Percentiles rank a stretch among this genome's conserved stretches.
Conservation (phyloP, 2,329 filamentous ascomycete species). For the Trichoderma guizhouense region DNA sequence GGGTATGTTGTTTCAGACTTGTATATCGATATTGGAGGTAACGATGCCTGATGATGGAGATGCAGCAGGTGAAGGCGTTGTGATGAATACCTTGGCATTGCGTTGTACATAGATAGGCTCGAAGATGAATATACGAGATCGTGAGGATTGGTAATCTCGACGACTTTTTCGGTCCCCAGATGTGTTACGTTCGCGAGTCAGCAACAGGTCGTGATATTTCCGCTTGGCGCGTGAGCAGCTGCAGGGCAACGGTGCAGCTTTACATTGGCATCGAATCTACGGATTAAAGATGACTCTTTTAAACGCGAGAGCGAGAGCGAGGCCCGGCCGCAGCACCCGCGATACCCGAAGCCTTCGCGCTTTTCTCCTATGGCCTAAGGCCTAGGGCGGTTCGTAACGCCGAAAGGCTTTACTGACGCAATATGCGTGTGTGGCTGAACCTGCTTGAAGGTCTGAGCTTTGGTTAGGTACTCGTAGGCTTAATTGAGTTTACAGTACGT, state of each 20-base stretch:
- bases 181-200: background rate
- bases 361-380: background rate
- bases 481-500: background rate
- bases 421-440: background rate
- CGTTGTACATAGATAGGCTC: background rate
- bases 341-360: background rate
- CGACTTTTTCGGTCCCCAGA: background rate
- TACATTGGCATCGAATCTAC: background rate
- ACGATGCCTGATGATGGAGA: background rate
- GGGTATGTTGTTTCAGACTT: background rate
- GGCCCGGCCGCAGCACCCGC: constrained; percentile 1
- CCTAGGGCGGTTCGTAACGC: background rate
- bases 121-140: background rate
- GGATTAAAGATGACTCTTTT: background rate
- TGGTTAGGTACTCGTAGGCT: background rate
- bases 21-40: background rate
- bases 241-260: background rate
- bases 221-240: background rate
- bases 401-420: background rate
- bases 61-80: background rate
- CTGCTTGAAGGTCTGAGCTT: background rate
- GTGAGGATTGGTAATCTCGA: background rate
- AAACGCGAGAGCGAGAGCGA: background rate
- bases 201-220: background rate
- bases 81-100: background rate